Base-by-base conservation (phyloP, 495 filamentous ascomycete species). In the Hyaloscypha finlandica region DNA sequence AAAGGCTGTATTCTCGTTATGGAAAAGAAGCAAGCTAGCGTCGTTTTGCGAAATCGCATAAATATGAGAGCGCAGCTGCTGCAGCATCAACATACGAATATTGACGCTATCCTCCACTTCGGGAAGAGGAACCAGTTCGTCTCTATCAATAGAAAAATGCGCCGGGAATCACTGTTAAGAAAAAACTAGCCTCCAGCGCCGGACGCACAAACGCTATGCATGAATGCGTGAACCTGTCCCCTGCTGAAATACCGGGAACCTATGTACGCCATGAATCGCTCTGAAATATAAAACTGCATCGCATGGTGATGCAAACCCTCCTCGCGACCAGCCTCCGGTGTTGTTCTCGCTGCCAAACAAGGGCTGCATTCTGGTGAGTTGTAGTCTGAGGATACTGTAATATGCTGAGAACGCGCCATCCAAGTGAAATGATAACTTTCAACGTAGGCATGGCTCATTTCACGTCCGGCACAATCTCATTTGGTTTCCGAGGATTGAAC, bases 401-500 rank as follows among this genome's bases (percentile, higher is more conserved):
- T 48, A 48, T 48, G 42, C 9, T 48, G 42, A 48, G 4, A 12
- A 56, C 58, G 22, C n/a, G 22, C 35, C 39, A 8, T 51, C 16
- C 20, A 33, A 57, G 20, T 63, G 12, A 63, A 54, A 0, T 19
- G 31, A 33, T 22, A 56, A 8, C 37, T 6, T 29, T 53, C 19
- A 52, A 20, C 3, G 8, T 37, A 37, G 35, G 35, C 35, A 12
- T 19, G 16, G 4, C 33, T 63, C 45, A 62, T 51, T 85, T 80
- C 32, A 86, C 76, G 71, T 86, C 84, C 35, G 74, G 74, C 19
- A 80, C 77, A 8, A 85, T 66, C 57, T 81, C 79, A 0, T 71
- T 70, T 19, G 84, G 83, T 25, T 74, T 77, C 65, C 78, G 75
- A 30, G 83, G 84, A 67, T 86, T 83, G 51, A 86, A 81, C 60